Evolutionary conservation across 2,329 filamentous ascomycete genomes (phyloP).

Genomic region (Metarhizium anisopliae): DNA sequence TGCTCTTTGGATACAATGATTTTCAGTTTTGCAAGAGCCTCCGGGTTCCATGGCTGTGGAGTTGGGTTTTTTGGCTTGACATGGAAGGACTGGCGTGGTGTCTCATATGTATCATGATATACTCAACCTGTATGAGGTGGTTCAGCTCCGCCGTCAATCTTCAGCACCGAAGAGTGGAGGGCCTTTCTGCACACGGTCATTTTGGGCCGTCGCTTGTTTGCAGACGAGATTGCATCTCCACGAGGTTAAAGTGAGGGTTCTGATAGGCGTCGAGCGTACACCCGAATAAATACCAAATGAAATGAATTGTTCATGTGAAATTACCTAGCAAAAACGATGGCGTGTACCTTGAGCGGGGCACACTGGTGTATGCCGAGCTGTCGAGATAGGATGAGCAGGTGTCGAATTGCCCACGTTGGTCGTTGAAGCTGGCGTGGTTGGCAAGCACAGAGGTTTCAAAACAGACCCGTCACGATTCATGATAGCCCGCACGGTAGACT

Average conservation of each 20-base stretch:
- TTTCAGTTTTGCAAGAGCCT: slow-evolving; percentile 3
- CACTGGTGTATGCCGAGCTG: not conserved
- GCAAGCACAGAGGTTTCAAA: not conserved
- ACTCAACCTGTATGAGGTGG: slow-evolving; percentile 39
- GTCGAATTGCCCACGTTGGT: not conserved
- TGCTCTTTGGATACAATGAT: not conserved
- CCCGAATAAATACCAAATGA: slow-evolving; percentile 31
- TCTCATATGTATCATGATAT: slow-evolving; percentile 43
- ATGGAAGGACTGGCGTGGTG: slow-evolving; percentile 21
- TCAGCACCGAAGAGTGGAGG: slow-evolving; percentile 62
- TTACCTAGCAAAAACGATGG: slow-evolving; percentile 1
- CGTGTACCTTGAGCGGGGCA: not conserved
- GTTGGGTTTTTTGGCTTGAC: slow-evolving; percentile 24
- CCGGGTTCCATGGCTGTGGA: slow-evolving; percentile 17
- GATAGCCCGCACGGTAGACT: not conserved
- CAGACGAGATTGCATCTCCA: slow-evolving; percentile 40
- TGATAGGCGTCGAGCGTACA: slow-evolving; percentile 55
- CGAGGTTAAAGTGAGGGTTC: slow-evolving; percentile 64
- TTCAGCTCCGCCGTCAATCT: slow-evolving; percentile 54
- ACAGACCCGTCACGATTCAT: not conserved
- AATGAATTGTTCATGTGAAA: not conserved
- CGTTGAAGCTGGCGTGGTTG: not conserved
- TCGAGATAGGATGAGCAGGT: not conserved
- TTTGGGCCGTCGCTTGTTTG: slow-evolving; percentile 9
- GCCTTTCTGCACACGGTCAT: slow-evolving; percentile 21